Evolutionary conservation across 2,329 filamentous ascomycete species (phyloP).

Genomic region (Fusarium sp.): DNA sequence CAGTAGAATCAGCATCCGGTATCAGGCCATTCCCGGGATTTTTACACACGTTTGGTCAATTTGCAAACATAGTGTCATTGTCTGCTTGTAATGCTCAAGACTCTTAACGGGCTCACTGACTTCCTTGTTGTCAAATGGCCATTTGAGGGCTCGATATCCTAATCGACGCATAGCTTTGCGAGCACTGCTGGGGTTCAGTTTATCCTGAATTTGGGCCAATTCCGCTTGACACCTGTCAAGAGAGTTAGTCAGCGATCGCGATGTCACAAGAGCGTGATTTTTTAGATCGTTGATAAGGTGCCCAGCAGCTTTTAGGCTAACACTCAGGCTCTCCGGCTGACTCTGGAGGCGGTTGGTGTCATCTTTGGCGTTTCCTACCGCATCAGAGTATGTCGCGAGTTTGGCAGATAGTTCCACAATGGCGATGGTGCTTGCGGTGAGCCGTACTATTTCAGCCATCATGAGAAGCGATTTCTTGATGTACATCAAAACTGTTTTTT

Average conservation of each 20-base stretch:
- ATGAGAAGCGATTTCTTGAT: neutral
- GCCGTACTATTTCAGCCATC: conserved; percentile 1
- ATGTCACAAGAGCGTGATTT: neutral
- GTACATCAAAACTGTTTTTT: neutral
- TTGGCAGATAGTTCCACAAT: conserved; percentile 1
- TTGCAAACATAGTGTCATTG: neutral
- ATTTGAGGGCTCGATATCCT: neutral
- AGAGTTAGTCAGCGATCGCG: neutral
- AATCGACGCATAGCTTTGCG: neutral
- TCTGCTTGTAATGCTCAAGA: conserved; percentile 1
- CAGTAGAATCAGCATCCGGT: rapidly evolving
- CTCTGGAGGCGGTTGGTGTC: neutral
- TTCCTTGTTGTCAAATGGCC: neutral
- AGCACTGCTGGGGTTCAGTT: neutral
- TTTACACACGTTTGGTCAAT: neutral
- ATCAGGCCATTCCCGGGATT: rapidly evolving
- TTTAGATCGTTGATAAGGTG: neutral
- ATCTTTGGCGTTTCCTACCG: neutral
- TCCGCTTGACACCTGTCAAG: neutral
- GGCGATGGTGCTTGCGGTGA: neutral
- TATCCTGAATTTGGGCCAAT: rapidly evolving
- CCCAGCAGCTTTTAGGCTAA: neutral
- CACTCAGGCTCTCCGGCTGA: neutral
- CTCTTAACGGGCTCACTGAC: neutral
- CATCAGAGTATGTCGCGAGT: neutral